These are phyloP conservation scores for Trametes cinnabarina DNA, from an alignment of 768 basidiomycete species.

Conservation along the genomic window DNA sequence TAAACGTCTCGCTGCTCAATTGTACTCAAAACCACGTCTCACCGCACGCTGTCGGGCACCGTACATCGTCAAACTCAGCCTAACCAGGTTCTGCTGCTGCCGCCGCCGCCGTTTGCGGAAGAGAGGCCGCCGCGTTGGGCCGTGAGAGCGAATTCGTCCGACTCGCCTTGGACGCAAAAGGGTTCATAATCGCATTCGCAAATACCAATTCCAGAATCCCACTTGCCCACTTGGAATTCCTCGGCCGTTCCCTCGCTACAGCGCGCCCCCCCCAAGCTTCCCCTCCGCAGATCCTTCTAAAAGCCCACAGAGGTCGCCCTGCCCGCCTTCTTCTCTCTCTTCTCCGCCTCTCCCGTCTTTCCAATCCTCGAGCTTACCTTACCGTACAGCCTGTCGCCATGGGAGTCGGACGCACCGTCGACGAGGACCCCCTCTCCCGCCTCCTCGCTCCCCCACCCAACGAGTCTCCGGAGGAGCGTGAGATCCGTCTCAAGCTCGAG, in stretches of 20 bases:
- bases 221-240: too few relatives aligned
- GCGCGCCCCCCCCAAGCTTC: too few relatives aligned
- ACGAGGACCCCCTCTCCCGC: conserved; percentile 58
- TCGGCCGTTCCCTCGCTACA: not conserved
- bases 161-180: too few relatives aligned
- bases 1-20: too few relatives aligned
- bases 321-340: not conserved
- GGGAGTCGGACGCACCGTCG: conserved; percentile 35
- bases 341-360: not conserved
- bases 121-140: not conserved
- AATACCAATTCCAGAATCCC: not conserved
- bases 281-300: conserved; percentile 1
- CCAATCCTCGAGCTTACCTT: not conserved
- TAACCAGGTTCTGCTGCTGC: not conserved
- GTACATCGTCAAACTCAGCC: too few relatives aligned
- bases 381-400: not conserved
- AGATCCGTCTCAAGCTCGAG: conserved; percentile 46
- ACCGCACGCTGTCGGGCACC: too few relatives aligned
- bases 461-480: conserved; percentile 52
- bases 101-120: not conserved
- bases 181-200: not conserved
- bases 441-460: conserved; percentile 56
- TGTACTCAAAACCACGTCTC: too few relatives aligned
- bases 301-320: conserved; percentile 1
- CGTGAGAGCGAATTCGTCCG: not conserved